These are phyloP conservation scores for Naematelia encephala DNA, from an alignment of 768 basidiomycete species.

Conservation along the genomic window DNA sequence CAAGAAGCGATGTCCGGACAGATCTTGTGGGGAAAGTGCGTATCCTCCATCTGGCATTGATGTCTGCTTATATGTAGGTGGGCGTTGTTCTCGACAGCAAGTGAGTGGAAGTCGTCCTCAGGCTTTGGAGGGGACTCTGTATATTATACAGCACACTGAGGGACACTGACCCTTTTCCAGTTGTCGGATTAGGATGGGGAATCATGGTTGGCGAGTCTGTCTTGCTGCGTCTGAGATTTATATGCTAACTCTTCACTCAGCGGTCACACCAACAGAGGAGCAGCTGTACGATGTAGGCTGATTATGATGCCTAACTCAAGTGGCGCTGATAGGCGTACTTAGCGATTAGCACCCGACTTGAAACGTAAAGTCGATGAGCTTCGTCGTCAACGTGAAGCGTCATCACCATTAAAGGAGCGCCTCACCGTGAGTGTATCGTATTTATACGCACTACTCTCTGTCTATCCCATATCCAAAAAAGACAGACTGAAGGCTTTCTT, in stretches of 20 bases:
- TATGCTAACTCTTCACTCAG: conserved; percentile 15
- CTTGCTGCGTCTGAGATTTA: not conserved
- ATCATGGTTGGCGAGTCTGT: conserved; percentile 40
- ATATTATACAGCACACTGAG: no score
- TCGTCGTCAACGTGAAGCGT: conserved; percentile 31
- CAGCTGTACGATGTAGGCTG: conserved; percentile 47
- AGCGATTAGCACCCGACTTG: conserved; percentile 42
- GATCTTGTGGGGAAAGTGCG: conserved; percentile 28
- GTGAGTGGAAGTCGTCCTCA: conserved; percentile 8
- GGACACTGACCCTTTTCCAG: no score
- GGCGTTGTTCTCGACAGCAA: conserved; percentile 18
- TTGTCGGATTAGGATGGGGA: conserved; percentile 35
- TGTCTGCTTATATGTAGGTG: no score
- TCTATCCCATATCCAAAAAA: not conserved
- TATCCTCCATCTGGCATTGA: not conserved
- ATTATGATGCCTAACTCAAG: not conserved
- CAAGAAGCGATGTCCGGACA: conserved; percentile 26
- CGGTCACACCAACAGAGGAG: conserved; percentile 42
- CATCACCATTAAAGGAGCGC: conserved; percentile 11
- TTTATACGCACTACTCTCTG: not conserved
- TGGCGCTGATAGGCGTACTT: not conserved
- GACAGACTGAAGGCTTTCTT: not conserved
- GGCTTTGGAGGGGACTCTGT: not conserved
- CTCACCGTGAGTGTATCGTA: conserved; percentile 24
- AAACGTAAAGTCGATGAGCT: conserved; percentile 46